Percentiles rank a stretch among this genome's conserved stretches.
Conservation (phyloP, 768 basidiomycete species). For the Serendipita sp. region DNA sequence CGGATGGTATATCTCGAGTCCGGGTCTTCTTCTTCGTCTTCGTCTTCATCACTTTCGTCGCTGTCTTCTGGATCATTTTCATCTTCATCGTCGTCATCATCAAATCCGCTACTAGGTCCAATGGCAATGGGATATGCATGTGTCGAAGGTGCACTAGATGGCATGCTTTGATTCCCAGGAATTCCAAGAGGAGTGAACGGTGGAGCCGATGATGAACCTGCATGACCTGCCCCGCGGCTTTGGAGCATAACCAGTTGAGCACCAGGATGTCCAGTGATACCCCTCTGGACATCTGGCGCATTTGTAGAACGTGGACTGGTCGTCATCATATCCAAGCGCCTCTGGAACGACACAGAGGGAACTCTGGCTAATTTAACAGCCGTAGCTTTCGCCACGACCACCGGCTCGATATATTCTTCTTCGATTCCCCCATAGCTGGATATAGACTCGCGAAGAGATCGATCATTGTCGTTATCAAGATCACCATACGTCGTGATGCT, state of each 20-base stretch:
- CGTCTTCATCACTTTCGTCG: background rate
- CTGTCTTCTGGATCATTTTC: background rate
- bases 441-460: background rate
- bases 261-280: background rate
- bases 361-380: background rate
- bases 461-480: background rate
- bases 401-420: background rate
- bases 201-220: background rate
- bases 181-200: background rate
- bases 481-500: too few relatives aligned
- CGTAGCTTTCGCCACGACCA: background rate
- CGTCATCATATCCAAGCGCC: background rate
- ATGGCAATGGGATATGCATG: background rate
- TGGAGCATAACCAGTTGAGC: background rate
- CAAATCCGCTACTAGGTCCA: too few relatives aligned
- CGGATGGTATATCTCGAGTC: background rate
- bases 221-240: background rate
- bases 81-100: background rate
- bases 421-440: background rate
- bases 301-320: background rate
- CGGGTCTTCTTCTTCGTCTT: constrained; percentile 1
- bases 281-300: background rate
- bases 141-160: background rate
- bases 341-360: background rate
- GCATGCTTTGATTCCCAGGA: background rate